Percentiles rank a stretch among this genome's conserved stretches.
Conservation (phyloP, 2,329 filamentous ascomycete species). For the Trichoderma brevicompactum region DNA sequence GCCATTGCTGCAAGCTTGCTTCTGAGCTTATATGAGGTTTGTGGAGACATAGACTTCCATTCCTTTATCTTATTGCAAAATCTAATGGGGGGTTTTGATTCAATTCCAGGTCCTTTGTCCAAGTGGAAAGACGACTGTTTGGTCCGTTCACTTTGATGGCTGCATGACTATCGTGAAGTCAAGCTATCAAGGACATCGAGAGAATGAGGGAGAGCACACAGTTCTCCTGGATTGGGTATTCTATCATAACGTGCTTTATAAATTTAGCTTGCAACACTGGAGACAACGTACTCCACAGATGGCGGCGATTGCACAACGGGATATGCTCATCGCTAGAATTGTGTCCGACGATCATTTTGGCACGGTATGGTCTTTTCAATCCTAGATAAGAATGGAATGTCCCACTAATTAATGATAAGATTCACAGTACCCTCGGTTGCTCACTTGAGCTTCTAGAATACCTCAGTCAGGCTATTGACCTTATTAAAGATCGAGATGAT, state of each 20-base stretch:
- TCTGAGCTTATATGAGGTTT: constrained; percentile 27
- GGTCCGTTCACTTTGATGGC: constrained; percentile 27
- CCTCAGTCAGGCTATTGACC: constrained; percentile 13
- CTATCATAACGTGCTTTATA: constrained; percentile 29
- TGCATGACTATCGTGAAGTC: constrained; percentile 25
- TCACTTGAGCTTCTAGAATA: constrained; percentile 25
- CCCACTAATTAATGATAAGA: background rate
- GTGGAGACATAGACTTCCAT: background rate
- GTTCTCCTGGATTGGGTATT: constrained; percentile 27
- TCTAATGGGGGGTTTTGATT: background rate
- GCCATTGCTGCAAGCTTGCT: constrained; percentile 28
- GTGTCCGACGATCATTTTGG: background rate
- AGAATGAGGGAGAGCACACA: constrained; percentile 12
- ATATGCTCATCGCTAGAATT: constrained; percentile 16
- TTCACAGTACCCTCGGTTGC: constrained; percentile 24
- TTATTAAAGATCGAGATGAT: constrained; percentile 9
- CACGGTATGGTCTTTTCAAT: background rate
- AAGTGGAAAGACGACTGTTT: constrained; percentile 14
- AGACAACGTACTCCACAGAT: constrained; percentile 15
- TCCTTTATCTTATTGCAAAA: too few species aligned
- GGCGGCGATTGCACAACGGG: constrained; percentile 17
- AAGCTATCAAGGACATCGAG: constrained; percentile 12
- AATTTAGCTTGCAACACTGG: constrained; percentile 29
- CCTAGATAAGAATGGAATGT: background rate
- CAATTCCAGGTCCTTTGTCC: constrained; percentile 16